Evolutionary conservation across 768 basidiomycete species (phyloP), one percentile per base, ranked within the genome.

Genomic region (Russula ochroleuca): DNA sequence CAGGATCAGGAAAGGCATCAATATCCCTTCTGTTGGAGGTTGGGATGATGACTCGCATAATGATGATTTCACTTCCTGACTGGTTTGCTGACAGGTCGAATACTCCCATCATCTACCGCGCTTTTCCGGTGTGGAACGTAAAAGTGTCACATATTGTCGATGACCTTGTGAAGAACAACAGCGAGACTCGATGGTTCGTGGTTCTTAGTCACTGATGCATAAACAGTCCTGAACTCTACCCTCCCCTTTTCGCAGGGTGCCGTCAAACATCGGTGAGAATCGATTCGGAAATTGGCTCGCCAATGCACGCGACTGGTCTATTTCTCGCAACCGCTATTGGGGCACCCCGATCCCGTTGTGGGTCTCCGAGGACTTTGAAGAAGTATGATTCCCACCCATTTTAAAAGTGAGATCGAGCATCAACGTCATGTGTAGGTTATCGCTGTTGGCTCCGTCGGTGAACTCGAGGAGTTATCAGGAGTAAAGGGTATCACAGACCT

Each of bases 241-340:
- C n/a, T 15, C 5, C 52, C 13, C 5, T 25, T 23, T 43, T 49
- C 21, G 13, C 54, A 93, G 91, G 92, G 97, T 99, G 2, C 97
- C 97, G 11, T 87, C 92, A 70, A 81, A 77, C 65, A 87, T 98
- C 51, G 92, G 94, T 7, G 95, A 98, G 63, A 85, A 88, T 68
- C 83, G 96, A 38, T 99, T 99, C 72, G 94, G 94, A 23, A 95
- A 93, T 74, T 99, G 97, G 97, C 80, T 99, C 56, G 88, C 90
- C 53, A 98, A 96, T 74, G 97, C 97, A n/a, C 84, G 95, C 23
- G 97, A 99, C 72, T 99, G 97, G 97, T 98, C 98, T 72, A 82
- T 99, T 67, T 97, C 95, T n/a, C 84, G 97, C 66, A 98, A 98
- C 78, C 84, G 97, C 53, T 99, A 98, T 74, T 99, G 95, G 95